Evolutionary conservation across 345 rosid species (phyloP), one percentile per base, ranked within the genome.

Genomic region (Sonneratia caseolaris): DNA sequence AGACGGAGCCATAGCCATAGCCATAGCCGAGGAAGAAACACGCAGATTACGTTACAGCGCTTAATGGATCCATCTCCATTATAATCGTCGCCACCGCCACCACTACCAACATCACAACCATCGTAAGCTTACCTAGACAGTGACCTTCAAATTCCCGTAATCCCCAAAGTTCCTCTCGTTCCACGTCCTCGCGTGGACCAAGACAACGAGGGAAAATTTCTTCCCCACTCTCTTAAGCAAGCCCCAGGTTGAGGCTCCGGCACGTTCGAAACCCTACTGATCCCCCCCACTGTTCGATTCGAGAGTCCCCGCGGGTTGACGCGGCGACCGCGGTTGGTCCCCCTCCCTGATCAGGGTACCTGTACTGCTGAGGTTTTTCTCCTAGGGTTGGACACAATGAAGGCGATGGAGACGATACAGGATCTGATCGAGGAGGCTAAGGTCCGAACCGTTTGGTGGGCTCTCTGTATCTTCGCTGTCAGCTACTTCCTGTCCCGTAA

Each of bases 381-480:
- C 9, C 51, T 53, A 16, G 57, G 57, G 21, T 57, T 57, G 64
- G 18, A 49, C 16, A 4, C 51, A 76, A 82, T 86, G 97, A 91
- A 85, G 88, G 77, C 90, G 72, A 87, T 89, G 91, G 91, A 87
- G 84, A 89, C 87, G 72, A 83, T 96, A 78, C 86, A 89, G 73
- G 99, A 96, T 91, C 98, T 96, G 80, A 84, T 96, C 73, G 97
- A 96, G 73, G 99, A 96, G 73, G 98, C 91, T 27, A 92, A 92
- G 80, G 51, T 85, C 62, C 88, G 99, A 15, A 84, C 91, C 71
- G 88, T 92, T 49, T 89, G 90, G 89, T 96, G 99, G 99, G 83
- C 83, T 15, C 76, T 96, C 18, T 88, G 87, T 69, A 74, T 93
- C 81, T 96, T 91, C 76, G 73, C 83, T 72, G 82, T 91, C 73